These are phyloP conservation scores for Escovopsis sp. DNA, from an alignment of 2,329 filamentous ascomycete species.

Conservation along the genomic window DNA sequence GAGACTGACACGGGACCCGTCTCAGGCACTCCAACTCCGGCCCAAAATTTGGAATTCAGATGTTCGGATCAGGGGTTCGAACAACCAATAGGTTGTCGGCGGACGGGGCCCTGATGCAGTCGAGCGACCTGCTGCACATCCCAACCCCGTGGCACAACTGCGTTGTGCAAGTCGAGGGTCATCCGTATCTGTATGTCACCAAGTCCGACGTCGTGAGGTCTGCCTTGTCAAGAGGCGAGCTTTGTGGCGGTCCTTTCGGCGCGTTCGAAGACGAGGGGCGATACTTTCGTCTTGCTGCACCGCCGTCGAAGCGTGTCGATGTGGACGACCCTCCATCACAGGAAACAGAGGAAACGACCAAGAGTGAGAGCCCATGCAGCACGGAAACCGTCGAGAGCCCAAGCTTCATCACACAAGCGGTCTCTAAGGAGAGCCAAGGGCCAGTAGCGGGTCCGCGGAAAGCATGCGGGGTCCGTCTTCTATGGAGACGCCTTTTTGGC, in stretches of 20 bases:
- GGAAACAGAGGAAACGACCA: no score
- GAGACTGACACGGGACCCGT: no score
- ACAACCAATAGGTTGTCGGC: constrained; percentile 19
- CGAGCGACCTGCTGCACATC: constrained; percentile 16
- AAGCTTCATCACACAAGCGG: no score
- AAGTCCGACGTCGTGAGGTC: constrained; percentile 8
- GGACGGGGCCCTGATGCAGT: constrained; percentile 7
- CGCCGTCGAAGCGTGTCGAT: no score
- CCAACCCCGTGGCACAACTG: constrained; percentile 31
- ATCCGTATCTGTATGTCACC: constrained; percentile 9
- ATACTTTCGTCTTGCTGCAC: neutral
- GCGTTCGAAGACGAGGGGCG: neutral
- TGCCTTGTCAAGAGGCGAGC: constrained; percentile 5
- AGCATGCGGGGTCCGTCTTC: no score
- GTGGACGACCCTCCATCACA: no score
- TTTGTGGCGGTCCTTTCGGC: neutral
- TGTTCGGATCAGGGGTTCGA: constrained; percentile 19
- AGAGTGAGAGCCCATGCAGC: no score
- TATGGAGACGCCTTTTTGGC: no score
- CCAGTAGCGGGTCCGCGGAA: no score
- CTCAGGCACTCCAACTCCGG: constrained; percentile 22
- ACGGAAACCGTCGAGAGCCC: no score
- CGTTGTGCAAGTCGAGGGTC: constrained; percentile 15
- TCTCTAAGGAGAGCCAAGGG: no score
- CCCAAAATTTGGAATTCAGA: constrained; percentile 27